These are phyloP conservation scores for Schwanniomyces yamadae DNA, from an alignment of 805 yeast genomes.

Conservation along the genomic window DNA sequence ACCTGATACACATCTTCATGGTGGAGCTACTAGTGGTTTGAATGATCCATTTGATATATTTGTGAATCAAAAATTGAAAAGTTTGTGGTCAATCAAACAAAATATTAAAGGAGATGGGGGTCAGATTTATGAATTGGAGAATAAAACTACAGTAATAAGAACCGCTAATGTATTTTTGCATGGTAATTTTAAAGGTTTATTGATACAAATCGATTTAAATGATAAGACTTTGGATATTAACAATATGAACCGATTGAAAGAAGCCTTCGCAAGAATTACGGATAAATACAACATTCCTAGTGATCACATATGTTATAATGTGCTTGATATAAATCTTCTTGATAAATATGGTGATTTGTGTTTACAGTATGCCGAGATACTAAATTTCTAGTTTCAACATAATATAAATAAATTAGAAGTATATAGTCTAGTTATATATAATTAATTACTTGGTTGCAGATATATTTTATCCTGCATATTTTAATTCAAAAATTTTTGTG, in stretches of 20 bases:
- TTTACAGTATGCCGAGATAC: conserved; percentile 40
- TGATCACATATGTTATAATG: conserved; percentile 35
- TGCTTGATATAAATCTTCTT: conserved; percentile 21
- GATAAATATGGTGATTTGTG: conserved; percentile 42
- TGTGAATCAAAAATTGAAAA: conserved; percentile 56
- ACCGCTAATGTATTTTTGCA: conserved; percentile 73
- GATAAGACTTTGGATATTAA: conserved; percentile 14
- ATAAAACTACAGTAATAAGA: conserved; percentile 53
- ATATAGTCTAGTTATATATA: too few species aligned
- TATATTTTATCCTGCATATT: conserved; percentile 3
- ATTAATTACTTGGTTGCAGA: background rate
- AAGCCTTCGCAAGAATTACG: conserved; percentile 26
- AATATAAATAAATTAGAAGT: too few species aligned
- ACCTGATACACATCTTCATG: conserved; percentile 40
- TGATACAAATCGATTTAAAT: conserved; percentile 54
- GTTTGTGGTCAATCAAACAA: conserved; percentile 71
- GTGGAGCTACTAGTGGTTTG: conserved; percentile 54
- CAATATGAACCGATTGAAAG: conserved; percentile 10
- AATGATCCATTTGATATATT: conserved; percentile 59
- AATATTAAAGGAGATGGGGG: conserved; percentile 76
- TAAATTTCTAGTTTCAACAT: conserved; percentile 18
- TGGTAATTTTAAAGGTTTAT: conserved; percentile 69
- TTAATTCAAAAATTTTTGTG: conserved; percentile 6
- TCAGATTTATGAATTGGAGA: conserved; percentile 54
- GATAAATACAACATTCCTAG: conserved; percentile 37